Evolutionary conservation across 164 flowering plant genomes (phyloP), one percentile per base, ranked within the genome.

Genomic region (Malania oleifera): DNA sequence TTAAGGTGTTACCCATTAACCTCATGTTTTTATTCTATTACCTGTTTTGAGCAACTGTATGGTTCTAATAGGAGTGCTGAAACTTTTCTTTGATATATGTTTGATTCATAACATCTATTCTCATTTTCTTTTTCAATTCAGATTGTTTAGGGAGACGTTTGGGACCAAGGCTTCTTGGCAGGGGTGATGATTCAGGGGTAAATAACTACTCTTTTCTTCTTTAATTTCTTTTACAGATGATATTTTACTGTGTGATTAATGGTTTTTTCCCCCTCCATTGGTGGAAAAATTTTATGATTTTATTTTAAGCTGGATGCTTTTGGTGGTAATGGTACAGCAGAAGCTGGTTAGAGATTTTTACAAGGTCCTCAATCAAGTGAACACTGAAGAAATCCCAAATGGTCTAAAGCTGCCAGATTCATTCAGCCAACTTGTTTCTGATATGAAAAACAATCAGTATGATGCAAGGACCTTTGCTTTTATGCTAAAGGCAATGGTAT

Each of bases 101-200:
- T 13, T 3, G 18, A 24, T 35, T 23, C 18, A 7, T 48, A n/a
- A 45, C 27, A 46, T 23, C 47, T 31, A 10, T 40, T 25, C 46
- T 50, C 5, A 4, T 5, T 54, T 48, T 61, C 23, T 13, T 63
- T 65, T 34, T 51, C 55, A 55, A 27, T 64, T 66, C 85, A 93
- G 99, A 79, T 86, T 93, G 99, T 81, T 72, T 86, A 66, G 96
- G 99, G 29, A 81, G 99, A 68, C 83, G 95, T 31, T 75, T 79
- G 70, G 99, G 99, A 63, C 97, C 99, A 12, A 80, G 77, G 72
- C 64, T 90, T 76, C 92, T 93, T 64, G 89, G 95, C 47, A 73
- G 93, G 65, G 77, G 70, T 61, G 95, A 88, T 77, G 85, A 81
- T 84, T 83, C 96, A 64, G 80, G 71, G 84, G 99, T 93, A 75